Conservation (phyloP, 2,329 filamentous ascomycete genomes). For the Claviceps humidiphila region DNA sequence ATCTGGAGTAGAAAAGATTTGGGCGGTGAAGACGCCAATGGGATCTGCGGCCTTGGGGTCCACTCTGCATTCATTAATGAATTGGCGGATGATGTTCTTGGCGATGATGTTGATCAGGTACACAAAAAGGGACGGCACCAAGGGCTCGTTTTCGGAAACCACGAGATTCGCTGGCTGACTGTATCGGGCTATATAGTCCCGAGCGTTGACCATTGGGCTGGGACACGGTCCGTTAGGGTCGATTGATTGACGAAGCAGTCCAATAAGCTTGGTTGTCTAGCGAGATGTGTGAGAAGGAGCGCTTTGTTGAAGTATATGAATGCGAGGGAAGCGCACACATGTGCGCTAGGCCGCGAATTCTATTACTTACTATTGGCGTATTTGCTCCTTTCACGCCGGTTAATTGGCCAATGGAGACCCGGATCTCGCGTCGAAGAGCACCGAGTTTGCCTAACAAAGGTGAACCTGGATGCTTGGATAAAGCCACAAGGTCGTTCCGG, state of each 20-base stretch:
- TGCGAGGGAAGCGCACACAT: not conserved
- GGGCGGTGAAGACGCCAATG: constrained; percentile 62
- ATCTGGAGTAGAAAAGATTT: constrained; percentile 57
- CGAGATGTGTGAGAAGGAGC: not conserved
- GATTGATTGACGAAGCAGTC: constrained; percentile 38
- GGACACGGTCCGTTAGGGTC: constrained; percentile 31
- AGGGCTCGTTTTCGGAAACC: constrained; percentile 35
- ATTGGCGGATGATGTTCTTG: constrained; percentile 60
- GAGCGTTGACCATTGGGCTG: constrained; percentile 39
- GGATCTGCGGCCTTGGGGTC: constrained; percentile 58
- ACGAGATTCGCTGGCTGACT: constrained; percentile 32
- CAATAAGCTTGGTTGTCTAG: constrained; percentile 24
- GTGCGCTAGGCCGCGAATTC: not conserved
- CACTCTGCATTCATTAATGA: constrained; percentile 51
- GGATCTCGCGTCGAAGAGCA: constrained; percentile 58
- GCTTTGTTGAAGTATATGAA: not conserved
- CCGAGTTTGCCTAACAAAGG: constrained; percentile 53
- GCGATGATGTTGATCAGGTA: constrained; percentile 67
- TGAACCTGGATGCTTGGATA: constrained; percentile 32
- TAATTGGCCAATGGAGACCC: constrained; percentile 60
- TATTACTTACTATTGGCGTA: constrained; percentile 21
- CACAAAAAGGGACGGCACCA: constrained; percentile 52
- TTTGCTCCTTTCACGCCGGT: constrained; percentile 53
- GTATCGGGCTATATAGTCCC: constrained; percentile 35
- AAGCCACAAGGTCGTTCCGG: constrained; percentile 48